Conservation (phyloP, 2,329 filamentous ascomycete species). For the Penicillium sumatraense region DNA sequence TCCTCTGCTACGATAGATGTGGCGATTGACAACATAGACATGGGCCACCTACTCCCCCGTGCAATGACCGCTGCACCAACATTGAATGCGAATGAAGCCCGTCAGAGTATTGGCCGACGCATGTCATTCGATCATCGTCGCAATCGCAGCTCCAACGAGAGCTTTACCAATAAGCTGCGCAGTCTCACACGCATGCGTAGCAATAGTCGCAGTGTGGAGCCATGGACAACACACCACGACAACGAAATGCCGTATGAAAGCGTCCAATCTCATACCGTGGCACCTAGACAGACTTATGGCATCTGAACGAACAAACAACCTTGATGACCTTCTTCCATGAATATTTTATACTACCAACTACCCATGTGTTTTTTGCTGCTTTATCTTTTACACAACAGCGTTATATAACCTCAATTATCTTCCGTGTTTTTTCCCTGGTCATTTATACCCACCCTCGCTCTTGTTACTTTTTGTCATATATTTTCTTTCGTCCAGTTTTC, state of each 20-base stretch:
- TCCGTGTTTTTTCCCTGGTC: conserved; percentile 4
- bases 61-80: conserved; percentile 43
- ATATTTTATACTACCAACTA: background rate
- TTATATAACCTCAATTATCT: background rate
- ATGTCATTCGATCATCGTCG: conserved; percentile 55
- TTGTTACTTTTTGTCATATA: background rate
- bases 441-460: conserved; percentile 5
- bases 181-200: conserved; percentile 63
- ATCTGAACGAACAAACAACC: conserved; percentile 1
- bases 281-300: conserved; percentile 20
- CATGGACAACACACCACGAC: conserved; percentile 26
- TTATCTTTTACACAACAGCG: background rate
- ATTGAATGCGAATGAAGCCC: conserved; percentile 27
- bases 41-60: conserved; percentile 40
- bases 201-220: conserved; percentile 53
- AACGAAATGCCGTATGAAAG: conserved; percentile 33
- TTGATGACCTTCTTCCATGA: background rate
- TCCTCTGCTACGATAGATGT: conserved; percentile 47
- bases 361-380: background rate
- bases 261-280: conserved; percentile 24
- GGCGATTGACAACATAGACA: conserved; percentile 44
- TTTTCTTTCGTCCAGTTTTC: conserved; percentile 1
- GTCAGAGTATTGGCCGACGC: conserved; percentile 38
- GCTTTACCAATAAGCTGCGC: conserved; percentile 57
- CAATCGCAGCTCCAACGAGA: conserved; percentile 62